Percentiles rank a stretch among this genome's conserved stretches.
phyloP scores from a whole-genome alignment of 140 eudicot genomes.

The Cichorium intybus region DNA sequence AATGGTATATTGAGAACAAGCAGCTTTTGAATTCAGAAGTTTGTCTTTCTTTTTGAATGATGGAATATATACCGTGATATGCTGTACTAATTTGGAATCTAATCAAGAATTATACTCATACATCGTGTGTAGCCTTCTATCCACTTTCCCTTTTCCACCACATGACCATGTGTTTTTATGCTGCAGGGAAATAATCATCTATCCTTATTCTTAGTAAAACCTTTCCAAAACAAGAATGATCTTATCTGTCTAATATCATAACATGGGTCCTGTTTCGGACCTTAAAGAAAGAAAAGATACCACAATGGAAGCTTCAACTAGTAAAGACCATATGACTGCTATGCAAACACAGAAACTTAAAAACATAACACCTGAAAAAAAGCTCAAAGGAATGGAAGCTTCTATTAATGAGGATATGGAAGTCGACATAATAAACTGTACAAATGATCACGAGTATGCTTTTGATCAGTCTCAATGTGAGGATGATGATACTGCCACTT shows the following conservation, averaged over 20 bases:
- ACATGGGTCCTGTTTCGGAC: slow-evolving; percentile 54
- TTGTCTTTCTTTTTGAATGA: not conserved
- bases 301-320: slow-evolving; percentile 30
- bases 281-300: slow-evolving; percentile 30
- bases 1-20: not conserved
- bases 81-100: slow-evolving; percentile 9
- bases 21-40: not conserved
- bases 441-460: slow-evolving; percentile 24
- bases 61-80: not conserved
- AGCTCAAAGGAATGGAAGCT: slow-evolving; percentile 27
- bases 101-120: not conserved
- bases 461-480: slow-evolving; percentile 25
- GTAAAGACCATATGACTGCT: slow-evolving; percentile 17
- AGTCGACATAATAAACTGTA: slow-evolving; percentile 28
- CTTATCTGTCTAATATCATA: slow-evolving; percentile 8
- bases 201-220: not conserved
- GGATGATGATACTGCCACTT: slow-evolving; percentile 64
- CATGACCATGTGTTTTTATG: not conserved
- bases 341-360: slow-evolving; percentile 29
- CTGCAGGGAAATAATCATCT: slow-evolving; percentile 26
- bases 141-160: not conserved
- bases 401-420: slow-evolving; percentile 26
- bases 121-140: not conserved
- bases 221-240: slow-evolving; percentile 16
- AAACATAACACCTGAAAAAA: slow-evolving; percentile 35